Conservation (phyloP, 495 filamentous ascomycete species). For the Amorphotheca resinae region DNA sequence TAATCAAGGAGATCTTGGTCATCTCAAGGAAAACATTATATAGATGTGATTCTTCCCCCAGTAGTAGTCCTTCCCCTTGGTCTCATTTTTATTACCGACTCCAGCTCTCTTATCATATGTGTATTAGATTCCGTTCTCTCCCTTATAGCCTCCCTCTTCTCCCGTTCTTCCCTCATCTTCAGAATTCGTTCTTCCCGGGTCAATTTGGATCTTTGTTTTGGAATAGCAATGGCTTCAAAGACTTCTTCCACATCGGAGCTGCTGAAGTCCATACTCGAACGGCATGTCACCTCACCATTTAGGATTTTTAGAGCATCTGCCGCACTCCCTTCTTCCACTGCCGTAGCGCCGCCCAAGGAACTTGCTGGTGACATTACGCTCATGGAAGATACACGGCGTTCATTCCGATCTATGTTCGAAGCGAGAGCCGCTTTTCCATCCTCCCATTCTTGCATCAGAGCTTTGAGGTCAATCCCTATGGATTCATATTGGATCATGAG, state of each 20-base stretch:
- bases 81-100: conserved; percentile 72
- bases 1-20: background rate
- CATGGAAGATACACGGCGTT: conserved; percentile 57
- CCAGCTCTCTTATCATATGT: conserved; percentile 82
- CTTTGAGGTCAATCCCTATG: conserved; percentile 75
- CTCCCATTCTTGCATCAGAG: conserved; percentile 85
- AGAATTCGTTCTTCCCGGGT: conserved; percentile 79
- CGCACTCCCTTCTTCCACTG: conserved; percentile 69
- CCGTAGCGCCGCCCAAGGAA: conserved; percentile 73
- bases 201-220: conserved; percentile 56
- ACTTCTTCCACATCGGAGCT: conserved; percentile 60
- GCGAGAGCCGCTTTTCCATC: conserved; percentile 64
- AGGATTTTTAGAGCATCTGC: conserved; percentile 63
- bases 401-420: conserved; percentile 58
- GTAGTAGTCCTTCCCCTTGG: conserved; percentile 34
- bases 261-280: conserved; percentile 26
- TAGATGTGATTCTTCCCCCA: conserved; percentile 18
- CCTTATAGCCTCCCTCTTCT: conserved; percentile 48
- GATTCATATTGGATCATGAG: conserved; percentile 88
- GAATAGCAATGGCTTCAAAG: conserved; percentile 78
- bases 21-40: conserved; percentile 11
- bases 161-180: conserved; percentile 81
- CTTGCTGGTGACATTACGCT: conserved; percentile 63
- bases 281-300: conserved; percentile 44
- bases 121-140: conserved; percentile 69